Evolutionary conservation across 106 monocot genomes (phyloP).

Genomic region (Dendrobium officinale): DNA sequence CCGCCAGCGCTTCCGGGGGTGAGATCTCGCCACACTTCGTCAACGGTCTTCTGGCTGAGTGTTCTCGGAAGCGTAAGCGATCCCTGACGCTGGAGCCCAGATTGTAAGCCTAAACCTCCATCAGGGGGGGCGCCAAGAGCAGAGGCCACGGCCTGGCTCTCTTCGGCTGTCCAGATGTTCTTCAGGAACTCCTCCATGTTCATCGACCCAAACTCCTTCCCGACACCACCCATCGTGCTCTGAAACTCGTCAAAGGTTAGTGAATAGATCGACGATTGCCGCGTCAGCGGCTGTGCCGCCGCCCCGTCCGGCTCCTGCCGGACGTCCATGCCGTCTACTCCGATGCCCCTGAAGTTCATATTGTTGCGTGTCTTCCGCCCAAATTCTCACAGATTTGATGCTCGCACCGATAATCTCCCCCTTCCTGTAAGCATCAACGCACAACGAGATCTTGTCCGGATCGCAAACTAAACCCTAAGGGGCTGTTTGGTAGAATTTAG

Average conservation of each 20-base stretch:
- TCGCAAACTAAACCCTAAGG: too few species aligned
- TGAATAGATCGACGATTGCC: constrained; percentile 66
- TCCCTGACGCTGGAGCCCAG: constrained; percentile 29
- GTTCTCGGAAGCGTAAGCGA: constrained; percentile 38
- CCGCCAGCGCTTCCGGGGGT: constrained; percentile 5
- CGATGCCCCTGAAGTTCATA: too few species aligned
- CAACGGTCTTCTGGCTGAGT: constrained; percentile 64
- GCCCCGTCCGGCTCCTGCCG: background rate
- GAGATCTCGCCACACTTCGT: constrained; percentile 78
- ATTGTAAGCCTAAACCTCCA: background rate
- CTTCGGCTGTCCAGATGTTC: constrained; percentile 67
- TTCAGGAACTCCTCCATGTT: constrained; percentile 75
- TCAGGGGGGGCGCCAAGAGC: constrained; percentile 6
- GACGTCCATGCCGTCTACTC: too few species aligned
- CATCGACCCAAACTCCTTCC: constrained; percentile 84
- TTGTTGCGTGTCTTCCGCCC: too few species aligned
- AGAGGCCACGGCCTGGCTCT: constrained; percentile 35
- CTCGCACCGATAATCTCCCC: too few species aligned
- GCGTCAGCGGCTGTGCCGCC: constrained; percentile 27
- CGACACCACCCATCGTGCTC: constrained; percentile 32
- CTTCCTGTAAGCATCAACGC: too few species aligned
- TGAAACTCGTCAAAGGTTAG: constrained; percentile 79
- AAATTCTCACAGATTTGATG: too few species aligned
- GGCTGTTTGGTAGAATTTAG: too few species aligned
- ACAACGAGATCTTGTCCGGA: too few species aligned